Evolutionary conservation across 768 basidiomycete species (phyloP).

Genomic region (Trametes maxima): DNA sequence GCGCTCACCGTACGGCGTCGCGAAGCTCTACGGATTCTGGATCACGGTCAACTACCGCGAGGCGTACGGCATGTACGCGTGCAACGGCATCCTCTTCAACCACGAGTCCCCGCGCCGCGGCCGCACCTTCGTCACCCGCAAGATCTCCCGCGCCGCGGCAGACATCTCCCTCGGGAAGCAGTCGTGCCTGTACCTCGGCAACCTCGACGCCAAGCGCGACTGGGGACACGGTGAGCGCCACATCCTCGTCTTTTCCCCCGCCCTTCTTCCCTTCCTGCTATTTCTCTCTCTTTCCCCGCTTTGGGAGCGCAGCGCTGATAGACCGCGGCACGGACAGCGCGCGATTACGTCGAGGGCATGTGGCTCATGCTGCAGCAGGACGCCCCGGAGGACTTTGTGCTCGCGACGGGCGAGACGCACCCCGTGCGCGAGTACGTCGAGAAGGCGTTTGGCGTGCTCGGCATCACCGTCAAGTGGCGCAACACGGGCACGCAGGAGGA

Average conservation of each 20-base stretch:
- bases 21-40: constrained; percentile 93
- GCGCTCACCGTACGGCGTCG: constrained; percentile 94
- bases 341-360: constrained; percentile 96
- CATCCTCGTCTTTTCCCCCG: no score
- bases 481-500: constrained; percentile 77
- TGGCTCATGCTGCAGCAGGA: constrained; percentile 95
- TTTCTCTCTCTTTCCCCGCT: not conserved
- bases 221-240: constrained; percentile 86
- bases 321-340: constrained; percentile 47
- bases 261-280: no score
- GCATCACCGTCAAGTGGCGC: constrained; percentile 76
- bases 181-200: constrained; percentile 89
- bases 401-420: constrained; percentile 96
- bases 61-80: constrained; percentile 95
- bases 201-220: constrained; percentile 92
- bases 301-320: constrained; percentile 13
- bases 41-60: constrained; percentile 92
- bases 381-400: constrained; percentile 83
- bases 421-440: constrained; percentile 92
- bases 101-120: constrained; percentile 96
- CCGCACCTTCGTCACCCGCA: constrained; percentile 93
- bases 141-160: constrained; percentile 90
- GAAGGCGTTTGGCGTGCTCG: constrained; percentile 75
- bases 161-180: constrained; percentile 92
- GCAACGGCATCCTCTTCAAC: constrained; percentile 97